Percentiles rank a stretch among this genome's conserved stretches.
Conservation (phyloP, 2,329 filamentous ascomycete genomes). For the Pseudocercospora fijiensis region DNA sequence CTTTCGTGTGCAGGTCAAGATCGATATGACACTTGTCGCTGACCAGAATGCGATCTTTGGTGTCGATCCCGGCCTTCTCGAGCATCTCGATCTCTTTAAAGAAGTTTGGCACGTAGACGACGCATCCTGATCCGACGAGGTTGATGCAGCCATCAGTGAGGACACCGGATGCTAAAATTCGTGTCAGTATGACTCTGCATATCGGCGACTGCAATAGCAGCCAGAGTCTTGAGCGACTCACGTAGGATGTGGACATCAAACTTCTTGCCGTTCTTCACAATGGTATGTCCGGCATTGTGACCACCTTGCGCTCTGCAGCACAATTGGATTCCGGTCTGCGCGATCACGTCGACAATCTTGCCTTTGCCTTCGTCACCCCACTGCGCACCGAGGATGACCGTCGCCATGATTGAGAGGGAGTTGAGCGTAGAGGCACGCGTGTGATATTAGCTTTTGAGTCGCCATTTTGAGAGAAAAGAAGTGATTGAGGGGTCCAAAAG, state of each 20-base stretch:
- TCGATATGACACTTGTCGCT: slow-evolving; percentile 64
- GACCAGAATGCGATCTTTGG: slow-evolving; percentile 61
- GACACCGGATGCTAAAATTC: slow-evolving; percentile 60
- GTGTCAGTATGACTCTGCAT: slow-evolving; percentile 14
- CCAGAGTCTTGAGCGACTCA: slow-evolving; percentile 24
- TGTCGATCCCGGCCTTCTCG: slow-evolving; percentile 61
- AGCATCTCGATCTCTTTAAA: slow-evolving; percentile 64
- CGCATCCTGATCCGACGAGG: slow-evolving; percentile 65
- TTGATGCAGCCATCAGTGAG: slow-evolving; percentile 70
- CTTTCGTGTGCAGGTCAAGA: slow-evolving; percentile 64
- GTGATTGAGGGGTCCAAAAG: slow-evolving; percentile 8
- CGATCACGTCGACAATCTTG: slow-evolving; percentile 55
- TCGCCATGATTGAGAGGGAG: slow-evolving; percentile 42
- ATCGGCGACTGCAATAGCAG: not conserved
- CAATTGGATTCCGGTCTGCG: slow-evolving; percentile 50
- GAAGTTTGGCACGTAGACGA: slow-evolving; percentile 67
- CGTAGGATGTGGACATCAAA: slow-evolving; percentile 61
- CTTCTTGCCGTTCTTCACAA: slow-evolving; percentile 42
- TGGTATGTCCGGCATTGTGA: slow-evolving; percentile 59
- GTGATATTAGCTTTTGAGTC: slow-evolving; percentile 16
- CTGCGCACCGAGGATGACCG: slow-evolving; percentile 60
- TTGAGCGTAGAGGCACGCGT: not conserved
- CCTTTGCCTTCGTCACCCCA: slow-evolving; percentile 62
- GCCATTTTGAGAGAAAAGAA: slow-evolving; percentile 28
- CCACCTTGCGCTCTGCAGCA: slow-evolving; percentile 61